Evolutionary conservation across 202 grass and related monocot genomes (phyloP), one percentile per base, ranked within the genome.

Genomic region (Cymbopogon flexuosus): DNA sequence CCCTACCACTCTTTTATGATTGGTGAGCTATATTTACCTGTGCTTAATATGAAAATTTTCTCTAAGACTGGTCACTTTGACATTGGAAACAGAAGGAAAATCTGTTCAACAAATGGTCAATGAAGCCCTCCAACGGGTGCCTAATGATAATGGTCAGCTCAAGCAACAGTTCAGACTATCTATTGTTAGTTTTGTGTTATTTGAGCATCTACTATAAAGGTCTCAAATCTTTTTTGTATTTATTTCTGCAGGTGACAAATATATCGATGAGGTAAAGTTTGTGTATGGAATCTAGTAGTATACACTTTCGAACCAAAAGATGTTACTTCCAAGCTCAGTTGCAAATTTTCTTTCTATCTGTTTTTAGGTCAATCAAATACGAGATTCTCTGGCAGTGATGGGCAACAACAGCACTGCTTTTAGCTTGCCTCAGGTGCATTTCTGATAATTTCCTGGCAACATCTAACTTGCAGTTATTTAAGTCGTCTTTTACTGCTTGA

Each of bases 51-150:
- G 1, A 14, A 68, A 61, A 41, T 54, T 27, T 79, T 39, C 4
- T 75, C 83, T 89, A 59, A 86, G 1, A 24, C 15, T 57, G 34
- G 14, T 24, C 41, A 42, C 22, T 23, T 86, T 73, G 27, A 63
- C 33, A 64, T 70, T 79, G 66, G 76, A 36, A 23, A 40, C 96
- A 99, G 96, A 99, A 87, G 96, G 96, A 60, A 99, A 99, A 83
- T 99, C 96, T 68, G 96, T 99, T 80, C 92, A 99, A 79, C 77
- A 96, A 83, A 99, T 99, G 96, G 92, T 99, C 49, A 88, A 99
- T 81, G 92, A 99, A 93, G 92, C 96, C 16, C 88, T 99, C 73
- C 87, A 88, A 67, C 84, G 75, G 77, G 92, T 99, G 24, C 96
- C 96, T 77, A 99, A 99, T 80, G 84, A 68, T 81, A 89, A 66